Evolutionary conservation across 169 alveolate genomes (phyloP).

Genomic region (Plasmodium gallinaceum): DNA sequence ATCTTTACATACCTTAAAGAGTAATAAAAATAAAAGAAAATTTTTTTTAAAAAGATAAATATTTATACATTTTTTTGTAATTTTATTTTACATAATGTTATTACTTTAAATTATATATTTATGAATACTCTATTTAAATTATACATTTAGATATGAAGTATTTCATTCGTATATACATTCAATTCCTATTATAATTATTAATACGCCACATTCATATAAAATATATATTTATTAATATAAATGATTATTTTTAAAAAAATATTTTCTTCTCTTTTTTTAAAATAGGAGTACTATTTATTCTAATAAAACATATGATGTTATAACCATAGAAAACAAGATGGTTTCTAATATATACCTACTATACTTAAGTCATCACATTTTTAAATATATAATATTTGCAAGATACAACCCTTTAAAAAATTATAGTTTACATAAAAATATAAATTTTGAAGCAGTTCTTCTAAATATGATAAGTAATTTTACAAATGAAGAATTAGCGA

Average conservation of each 20-base stretch:
- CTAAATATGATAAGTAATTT: slow-evolving; percentile 62
- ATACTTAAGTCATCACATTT: slow-evolving; percentile 18
- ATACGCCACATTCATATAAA: too few species aligned
- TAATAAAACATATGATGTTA: slow-evolving; percentile 32
- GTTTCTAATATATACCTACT: slow-evolving; percentile 57
- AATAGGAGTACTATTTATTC: slow-evolving; percentile 32
- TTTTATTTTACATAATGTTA: background rate
- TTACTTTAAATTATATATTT: background rate
- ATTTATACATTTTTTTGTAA: background rate
- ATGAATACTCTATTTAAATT: background rate
- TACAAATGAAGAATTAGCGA: slow-evolving; percentile 35
- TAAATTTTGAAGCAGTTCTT: slow-evolving; percentile 50
- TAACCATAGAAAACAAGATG: slow-evolving; percentile 59
- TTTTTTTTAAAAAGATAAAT: background rate
- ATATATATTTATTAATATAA: background rate
- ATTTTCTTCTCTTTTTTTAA: background rate
- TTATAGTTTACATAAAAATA: slow-evolving; percentile 17
- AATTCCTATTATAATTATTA: too few species aligned
- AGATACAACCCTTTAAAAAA: slow-evolving; percentile 64
- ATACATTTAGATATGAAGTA: too few species aligned
- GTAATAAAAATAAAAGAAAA: slow-evolving; percentile 21
- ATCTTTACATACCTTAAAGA: slow-evolving; percentile 21
- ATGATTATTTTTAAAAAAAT: background rate
- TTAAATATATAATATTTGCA: slow-evolving; percentile 53
- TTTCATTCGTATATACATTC: too few species aligned